Evolutionary conservation across 768 basidiomycete species (phyloP).

Genomic region (Tylopilus rubrobrunneus): DNA sequence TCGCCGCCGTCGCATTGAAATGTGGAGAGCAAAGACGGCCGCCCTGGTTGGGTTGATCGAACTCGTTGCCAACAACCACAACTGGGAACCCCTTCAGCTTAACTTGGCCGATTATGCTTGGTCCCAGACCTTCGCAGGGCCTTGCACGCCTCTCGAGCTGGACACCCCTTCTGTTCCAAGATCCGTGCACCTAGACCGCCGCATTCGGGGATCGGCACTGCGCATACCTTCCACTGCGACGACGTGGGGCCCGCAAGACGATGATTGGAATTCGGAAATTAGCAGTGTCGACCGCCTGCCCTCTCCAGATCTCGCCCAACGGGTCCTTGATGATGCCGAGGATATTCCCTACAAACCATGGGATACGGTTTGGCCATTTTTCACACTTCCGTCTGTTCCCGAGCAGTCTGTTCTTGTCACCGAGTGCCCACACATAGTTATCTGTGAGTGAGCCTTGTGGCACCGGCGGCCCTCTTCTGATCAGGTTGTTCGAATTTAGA

Average conservation of each 20-base stretch:
- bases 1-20: conserved; percentile 11
- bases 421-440: conserved; percentile 25
- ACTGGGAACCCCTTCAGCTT: conserved; percentile 39
- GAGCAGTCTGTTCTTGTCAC: conserved; percentile 2
- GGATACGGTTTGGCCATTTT: conserved; percentile 11
- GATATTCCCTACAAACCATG: conserved; percentile 23
- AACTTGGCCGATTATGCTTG: conserved; percentile 65
- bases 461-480: conserved; percentile 3
- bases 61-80: conserved; percentile 15
- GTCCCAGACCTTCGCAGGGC: conserved; percentile 69
- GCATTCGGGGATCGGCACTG: conserved; percentile 53
- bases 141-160: conserved; percentile 42
- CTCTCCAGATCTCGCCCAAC: conserved; percentile 56
- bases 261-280: conserved; percentile 33
- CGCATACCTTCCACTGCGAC: conserved; percentile 43
- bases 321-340: conserved; percentile 54
- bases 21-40: conserved; percentile 15
- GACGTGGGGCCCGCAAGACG: conserved; percentile 53
- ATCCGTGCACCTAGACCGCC: conserved; percentile 56
- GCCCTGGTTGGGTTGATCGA: conserved; percentile 22
- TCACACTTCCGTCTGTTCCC: neutral
- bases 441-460: conserved; percentile 22
- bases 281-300: conserved; percentile 38
- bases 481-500: conserved; percentile 7
- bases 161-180: conserved; percentile 37